phyloP scores from a whole-genome alignment of 257 asterid genomes.

The Henckelia pumila region DNA sequence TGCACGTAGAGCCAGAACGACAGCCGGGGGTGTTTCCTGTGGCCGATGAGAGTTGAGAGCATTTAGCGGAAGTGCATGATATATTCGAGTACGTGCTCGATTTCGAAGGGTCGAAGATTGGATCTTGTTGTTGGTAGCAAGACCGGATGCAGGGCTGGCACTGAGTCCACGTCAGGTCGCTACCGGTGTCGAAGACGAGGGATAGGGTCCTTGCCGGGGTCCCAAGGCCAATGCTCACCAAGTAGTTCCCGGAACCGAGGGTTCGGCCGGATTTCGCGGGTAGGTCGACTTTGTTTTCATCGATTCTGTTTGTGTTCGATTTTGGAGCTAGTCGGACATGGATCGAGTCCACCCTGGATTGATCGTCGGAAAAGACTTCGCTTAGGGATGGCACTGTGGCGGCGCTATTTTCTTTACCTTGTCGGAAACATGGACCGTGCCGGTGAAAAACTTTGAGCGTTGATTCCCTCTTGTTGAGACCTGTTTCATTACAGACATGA shows the following conservation, averaged over 20 bases:
- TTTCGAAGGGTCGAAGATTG: constrained; percentile 50
- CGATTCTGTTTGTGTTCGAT: not conserved
- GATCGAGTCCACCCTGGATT: constrained; percentile 52
- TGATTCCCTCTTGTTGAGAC: constrained; percentile 43
- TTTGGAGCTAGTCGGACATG: constrained; percentile 30
- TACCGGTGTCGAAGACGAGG: constrained; percentile 74
- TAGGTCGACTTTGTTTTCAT: constrained; percentile 30
- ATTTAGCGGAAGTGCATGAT: constrained; percentile 42
- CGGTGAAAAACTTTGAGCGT: constrained; percentile 46
- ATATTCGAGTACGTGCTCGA: constrained; percentile 56
- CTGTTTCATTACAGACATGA: constrained; percentile 30
- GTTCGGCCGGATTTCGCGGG: constrained; percentile 52
- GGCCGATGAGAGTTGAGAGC: constrained; percentile 46
- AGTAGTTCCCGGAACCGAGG: constrained; percentile 57
- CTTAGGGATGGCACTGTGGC: constrained; percentile 25
- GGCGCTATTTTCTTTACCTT: constrained; percentile 12
- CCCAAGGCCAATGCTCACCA: constrained; percentile 63
- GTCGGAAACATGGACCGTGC: constrained; percentile 59
- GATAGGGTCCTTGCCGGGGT: constrained; percentile 44
- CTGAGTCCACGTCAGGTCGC: constrained; percentile 87
- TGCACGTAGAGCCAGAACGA: constrained; percentile 36
- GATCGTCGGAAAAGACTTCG: constrained; percentile 53
- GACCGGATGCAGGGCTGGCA: constrained; percentile 54
- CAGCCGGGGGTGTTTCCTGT: constrained; percentile 49
- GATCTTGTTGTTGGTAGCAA: constrained; percentile 61